Evolutionary conservation across 805 yeast genomes (phyloP).

Genomic region (Metschnikowia anglica): DNA sequence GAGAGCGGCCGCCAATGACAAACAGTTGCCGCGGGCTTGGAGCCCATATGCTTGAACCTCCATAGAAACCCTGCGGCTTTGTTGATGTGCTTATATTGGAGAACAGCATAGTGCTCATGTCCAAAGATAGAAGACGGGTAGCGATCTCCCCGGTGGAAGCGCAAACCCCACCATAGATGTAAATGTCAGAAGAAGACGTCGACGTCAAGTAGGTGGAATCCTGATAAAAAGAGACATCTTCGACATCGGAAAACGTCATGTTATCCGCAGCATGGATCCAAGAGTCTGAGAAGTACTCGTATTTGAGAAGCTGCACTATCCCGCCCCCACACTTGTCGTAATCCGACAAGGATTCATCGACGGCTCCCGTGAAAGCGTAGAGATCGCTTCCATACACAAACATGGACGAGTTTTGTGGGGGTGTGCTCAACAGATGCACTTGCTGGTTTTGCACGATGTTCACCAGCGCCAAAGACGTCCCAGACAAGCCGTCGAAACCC

Average conservation of each 20-base stretch:
- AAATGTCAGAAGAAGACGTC: slow-evolving; percentile 37
- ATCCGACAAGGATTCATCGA: slow-evolving; percentile 1
- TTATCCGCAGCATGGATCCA: slow-evolving; percentile 24
- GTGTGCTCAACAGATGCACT: slow-evolving; percentile 25
- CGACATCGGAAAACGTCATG: slow-evolving; percentile 24
- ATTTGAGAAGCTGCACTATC: slow-evolving; percentile 24
- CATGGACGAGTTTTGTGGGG: slow-evolving; percentile 35
- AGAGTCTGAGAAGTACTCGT: slow-evolving; percentile 15
- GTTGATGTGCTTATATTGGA: slow-evolving; percentile 48
- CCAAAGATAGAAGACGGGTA: slow-evolving; percentile 45
- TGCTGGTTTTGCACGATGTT: slow-evolving; percentile 24
- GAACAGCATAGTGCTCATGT: slow-evolving; percentile 33
- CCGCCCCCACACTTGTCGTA: slow-evolving; percentile 32
- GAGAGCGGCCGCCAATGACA: slow-evolving; percentile 65
- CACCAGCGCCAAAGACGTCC: slow-evolving; percentile 15
- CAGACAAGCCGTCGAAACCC: slow-evolving; percentile 25
- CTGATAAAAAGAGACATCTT: slow-evolving; percentile 32
- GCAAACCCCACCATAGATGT: slow-evolving; percentile 55
- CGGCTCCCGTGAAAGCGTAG: slow-evolving; percentile 29
- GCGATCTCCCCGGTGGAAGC: slow-evolving; percentile 28
- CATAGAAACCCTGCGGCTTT: slow-evolving; percentile 56
- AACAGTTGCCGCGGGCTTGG: slow-evolving; percentile 48
- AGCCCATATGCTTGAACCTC: slow-evolving; percentile 46
- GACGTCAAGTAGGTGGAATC: slow-evolving; percentile 46
- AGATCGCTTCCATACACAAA: slow-evolving; percentile 29